These are phyloP conservation scores for Umbelopsis isabellina DNA, from an alignment of 192 early-diverging fungal genomes.

Conservation along the genomic window DNA sequence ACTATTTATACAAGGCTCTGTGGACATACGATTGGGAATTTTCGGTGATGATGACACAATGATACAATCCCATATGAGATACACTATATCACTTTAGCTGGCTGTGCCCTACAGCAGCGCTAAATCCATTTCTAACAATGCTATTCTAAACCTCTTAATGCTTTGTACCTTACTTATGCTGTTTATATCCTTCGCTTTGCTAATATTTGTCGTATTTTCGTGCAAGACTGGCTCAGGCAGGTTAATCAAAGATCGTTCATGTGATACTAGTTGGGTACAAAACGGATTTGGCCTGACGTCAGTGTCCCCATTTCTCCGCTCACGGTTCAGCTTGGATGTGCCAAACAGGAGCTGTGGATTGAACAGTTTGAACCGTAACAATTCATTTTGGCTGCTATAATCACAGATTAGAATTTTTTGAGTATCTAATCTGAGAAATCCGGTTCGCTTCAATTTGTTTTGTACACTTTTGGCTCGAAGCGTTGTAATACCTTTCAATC, in stretches of 20 bases:
- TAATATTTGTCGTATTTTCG: too few species aligned
- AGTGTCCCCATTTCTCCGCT: conserved; percentile 4
- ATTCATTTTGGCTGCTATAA: not conserved
- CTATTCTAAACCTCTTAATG: not conserved
- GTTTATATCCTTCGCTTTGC: too few species aligned
- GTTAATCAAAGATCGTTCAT: not conserved
- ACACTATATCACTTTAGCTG: not conserved
- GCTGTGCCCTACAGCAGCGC: not conserved
- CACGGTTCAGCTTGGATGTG: not conserved
- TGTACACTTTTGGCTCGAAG: not conserved
- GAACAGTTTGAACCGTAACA: not conserved
- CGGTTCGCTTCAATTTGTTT: not conserved
- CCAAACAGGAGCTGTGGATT: not conserved
- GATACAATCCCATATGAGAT: conserved; percentile 3
- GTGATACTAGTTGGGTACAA: conserved; percentile 8
- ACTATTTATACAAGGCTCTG: not conserved
- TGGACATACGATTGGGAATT: not conserved
- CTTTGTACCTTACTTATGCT: too few species aligned
- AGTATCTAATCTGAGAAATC: not conserved
- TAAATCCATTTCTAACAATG: conserved; percentile 4
- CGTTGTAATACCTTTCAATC: not conserved
- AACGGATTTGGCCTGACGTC: conserved; percentile 7
- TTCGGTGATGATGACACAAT: conserved; percentile 17
- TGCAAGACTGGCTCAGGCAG: not conserved
- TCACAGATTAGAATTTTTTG: not conserved